These are phyloP conservation scores for Neurospora tetraspora DNA, from an alignment of 495 filamentous ascomycete species.

Conservation along the genomic window DNA sequence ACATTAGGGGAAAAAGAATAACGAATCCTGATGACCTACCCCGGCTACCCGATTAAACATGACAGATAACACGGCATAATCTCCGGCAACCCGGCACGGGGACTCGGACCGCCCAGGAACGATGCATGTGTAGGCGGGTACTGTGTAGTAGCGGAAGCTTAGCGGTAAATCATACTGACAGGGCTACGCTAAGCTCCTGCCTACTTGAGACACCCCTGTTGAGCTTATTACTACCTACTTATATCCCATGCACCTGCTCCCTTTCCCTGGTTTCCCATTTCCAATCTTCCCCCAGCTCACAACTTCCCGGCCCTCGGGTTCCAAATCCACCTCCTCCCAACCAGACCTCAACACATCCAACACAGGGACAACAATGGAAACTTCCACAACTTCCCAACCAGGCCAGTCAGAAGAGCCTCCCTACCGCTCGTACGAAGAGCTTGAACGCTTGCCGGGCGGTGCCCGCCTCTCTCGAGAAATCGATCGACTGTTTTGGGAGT, in stretches of 20 bases:
- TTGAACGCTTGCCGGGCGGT: background rate
- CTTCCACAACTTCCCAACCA: background rate
- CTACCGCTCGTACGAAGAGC: slow-evolving; percentile 3
- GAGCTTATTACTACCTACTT: background rate
- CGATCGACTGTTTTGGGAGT: slow-evolving; percentile 14
- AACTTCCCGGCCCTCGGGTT: background rate
- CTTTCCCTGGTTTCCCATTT: background rate
- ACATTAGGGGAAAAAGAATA: too few species aligned
- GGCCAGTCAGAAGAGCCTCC: background rate
- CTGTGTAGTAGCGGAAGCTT: background rate
- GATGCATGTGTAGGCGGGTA: background rate
- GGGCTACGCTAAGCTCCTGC: background rate
- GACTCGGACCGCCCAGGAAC: background rate
- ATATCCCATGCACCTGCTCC: background rate
- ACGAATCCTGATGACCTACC: too few species aligned
- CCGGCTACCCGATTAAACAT: too few species aligned
- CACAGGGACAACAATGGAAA: background rate
- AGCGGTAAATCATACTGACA: background rate
- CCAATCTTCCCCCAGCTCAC: background rate
- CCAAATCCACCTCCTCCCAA: background rate
- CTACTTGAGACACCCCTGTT: background rate
- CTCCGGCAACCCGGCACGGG: background rate
- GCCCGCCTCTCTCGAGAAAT: slow-evolving; percentile 5
- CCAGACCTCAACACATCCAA: background rate
- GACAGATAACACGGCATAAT: background rate